Evolutionary conservation across 805 yeast genomes (phyloP).

Genomic region (Phaffomyces opuntiae): DNA sequence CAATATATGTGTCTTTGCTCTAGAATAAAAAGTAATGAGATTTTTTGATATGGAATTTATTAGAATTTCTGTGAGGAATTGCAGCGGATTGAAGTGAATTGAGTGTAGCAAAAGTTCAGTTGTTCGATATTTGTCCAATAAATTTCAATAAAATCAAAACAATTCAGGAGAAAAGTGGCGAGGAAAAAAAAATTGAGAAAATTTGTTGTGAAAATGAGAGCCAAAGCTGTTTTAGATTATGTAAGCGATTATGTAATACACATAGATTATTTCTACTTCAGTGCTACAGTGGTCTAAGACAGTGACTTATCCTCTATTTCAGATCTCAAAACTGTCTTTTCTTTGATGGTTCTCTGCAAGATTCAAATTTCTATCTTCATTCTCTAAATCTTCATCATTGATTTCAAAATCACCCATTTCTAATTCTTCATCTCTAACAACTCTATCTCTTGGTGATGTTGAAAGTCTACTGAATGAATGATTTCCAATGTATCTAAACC

Average conservation of each 20-base stretch:
- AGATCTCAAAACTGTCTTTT: not conserved
- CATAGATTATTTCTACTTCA: too few relatives aligned
- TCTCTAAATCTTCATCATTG: conserved; percentile 2
- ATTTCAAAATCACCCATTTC: conserved; percentile 10
- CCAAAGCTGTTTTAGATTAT: too few relatives aligned
- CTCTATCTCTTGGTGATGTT: not conserved
- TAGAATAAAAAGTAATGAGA: too few relatives aligned
- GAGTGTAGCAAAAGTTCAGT: too few relatives aligned
- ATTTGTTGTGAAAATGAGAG: too few relatives aligned
- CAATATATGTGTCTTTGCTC: not conserved
- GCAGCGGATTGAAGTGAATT: too few relatives aligned
- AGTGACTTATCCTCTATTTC: too few relatives aligned
- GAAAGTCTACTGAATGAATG: conserved; percentile 2
- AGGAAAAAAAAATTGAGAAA: not conserved
- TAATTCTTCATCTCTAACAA: conserved; percentile 7
- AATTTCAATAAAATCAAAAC: not conserved
- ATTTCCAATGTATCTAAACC: conserved; percentile 5
- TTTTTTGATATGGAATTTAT: not conserved
- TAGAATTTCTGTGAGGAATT: too few relatives aligned
- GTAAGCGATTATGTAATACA: too few relatives aligned
- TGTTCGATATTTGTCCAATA: not conserved
- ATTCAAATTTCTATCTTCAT: not conserved
- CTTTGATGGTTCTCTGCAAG: not conserved
- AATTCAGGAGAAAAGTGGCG: not conserved
- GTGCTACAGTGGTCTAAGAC: too few relatives aligned